Percentiles rank a stretch among this genome's conserved stretches.
Conservation (phyloP, 192 early-diverging fungal species). For the Pilaira anomala region DNA sequence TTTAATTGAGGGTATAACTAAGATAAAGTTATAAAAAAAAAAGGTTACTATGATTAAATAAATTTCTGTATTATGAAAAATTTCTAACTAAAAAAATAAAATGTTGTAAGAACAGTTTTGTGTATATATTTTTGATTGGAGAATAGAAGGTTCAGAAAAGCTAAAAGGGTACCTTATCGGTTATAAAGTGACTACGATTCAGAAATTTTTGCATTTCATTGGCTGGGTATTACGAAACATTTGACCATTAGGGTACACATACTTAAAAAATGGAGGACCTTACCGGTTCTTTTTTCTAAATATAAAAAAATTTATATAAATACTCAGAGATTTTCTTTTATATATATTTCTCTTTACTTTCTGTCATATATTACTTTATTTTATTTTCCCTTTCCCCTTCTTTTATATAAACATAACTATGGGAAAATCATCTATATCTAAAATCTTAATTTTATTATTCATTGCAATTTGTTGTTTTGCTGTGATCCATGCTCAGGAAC, state of each 20-base stretch:
- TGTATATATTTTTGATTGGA: no score
- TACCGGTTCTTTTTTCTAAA: background rate
- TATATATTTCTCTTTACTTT: background rate
- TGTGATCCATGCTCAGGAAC: background rate
- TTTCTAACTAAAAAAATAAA: no score
- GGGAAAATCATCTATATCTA: no score
- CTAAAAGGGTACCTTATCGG: background rate
- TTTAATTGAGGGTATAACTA: no score
- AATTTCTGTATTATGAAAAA: no score
- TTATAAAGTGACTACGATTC: constrained; percentile 10
- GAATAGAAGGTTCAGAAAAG: no score
- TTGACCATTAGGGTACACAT: background rate
- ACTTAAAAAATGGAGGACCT: constrained; percentile 6
- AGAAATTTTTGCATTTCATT: constrained; percentile 21
- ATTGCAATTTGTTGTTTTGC: no score
- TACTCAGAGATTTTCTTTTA: background rate
- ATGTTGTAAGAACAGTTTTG: no score
- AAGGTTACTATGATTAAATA: no score
- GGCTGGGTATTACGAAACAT: background rate
- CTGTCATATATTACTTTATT: background rate
- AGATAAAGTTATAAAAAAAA: no score
- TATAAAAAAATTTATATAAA: background rate
- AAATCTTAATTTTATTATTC: no score
- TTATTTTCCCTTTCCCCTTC: no score
- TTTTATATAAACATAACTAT: background rate